Evolutionary conservation across 371 early-diverging fungal species (phyloP).

Genomic region (Conidiobolus coronatus): DNA sequence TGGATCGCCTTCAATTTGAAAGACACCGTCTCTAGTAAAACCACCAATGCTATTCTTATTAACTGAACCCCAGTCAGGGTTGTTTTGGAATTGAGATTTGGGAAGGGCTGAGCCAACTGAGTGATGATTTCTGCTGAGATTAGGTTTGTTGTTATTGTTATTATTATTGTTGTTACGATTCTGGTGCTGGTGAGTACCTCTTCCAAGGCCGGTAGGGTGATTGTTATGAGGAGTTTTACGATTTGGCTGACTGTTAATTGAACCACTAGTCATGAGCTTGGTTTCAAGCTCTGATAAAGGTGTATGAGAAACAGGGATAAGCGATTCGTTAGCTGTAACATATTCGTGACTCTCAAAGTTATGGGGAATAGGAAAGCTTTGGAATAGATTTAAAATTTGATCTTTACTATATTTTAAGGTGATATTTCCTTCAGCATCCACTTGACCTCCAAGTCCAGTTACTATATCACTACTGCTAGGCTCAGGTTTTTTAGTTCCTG

Average conservation of each 20-base stretch:
- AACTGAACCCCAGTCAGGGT: constrained; percentile 11
- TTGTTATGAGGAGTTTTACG: constrained; percentile 12
- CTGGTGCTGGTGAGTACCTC: constrained; percentile 2
- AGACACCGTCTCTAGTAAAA: constrained; percentile 27
- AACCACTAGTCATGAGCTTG: constrained; percentile 20
- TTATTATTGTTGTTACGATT: neutral
- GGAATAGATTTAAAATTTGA: constrained; percentile 49
- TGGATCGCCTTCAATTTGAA: constrained; percentile 16
- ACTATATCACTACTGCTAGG: too few relatives aligned
- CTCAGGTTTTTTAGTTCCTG: too few relatives aligned
- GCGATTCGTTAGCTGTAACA: constrained; percentile 32
- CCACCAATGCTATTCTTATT: constrained; percentile 13
- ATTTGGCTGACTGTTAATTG: constrained; percentile 23
- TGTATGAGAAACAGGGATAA: constrained; percentile 35
- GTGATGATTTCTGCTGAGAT: neutral
- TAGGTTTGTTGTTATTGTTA: neutral
- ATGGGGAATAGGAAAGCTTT: constrained; percentile 23
- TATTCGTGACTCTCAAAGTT: constrained; percentile 48
- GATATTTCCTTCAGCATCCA: too few relatives aligned
- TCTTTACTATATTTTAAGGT: constrained; percentile 54
- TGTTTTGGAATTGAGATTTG: neutral
- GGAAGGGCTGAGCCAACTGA: neutral
- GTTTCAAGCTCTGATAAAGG: constrained; percentile 34
- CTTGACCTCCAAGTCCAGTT: too few relatives aligned
- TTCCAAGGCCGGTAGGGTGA: neutral